These are phyloP conservation scores for Cladosporium sp. DNA, from an alignment of 2,329 filamentous ascomycete genomes.

Conservation along the genomic window DNA sequence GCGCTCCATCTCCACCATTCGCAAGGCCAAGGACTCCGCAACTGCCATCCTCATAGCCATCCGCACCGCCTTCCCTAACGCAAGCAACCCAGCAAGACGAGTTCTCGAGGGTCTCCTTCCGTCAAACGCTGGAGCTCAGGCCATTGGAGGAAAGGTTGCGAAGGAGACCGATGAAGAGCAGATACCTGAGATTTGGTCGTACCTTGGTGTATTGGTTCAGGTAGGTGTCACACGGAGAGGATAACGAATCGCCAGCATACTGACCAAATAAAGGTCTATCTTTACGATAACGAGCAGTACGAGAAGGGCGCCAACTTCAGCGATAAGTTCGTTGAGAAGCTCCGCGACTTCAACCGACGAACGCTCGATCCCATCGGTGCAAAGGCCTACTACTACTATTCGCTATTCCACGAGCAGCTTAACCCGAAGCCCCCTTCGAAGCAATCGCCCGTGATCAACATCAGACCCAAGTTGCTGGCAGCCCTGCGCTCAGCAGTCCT, in stretches of 20 bases:
- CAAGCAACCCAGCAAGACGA: constrained; percentile 26
- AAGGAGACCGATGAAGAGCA: constrained; percentile 27
- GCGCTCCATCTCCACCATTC: constrained; percentile 90
- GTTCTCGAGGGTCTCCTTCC: constrained; percentile 31
- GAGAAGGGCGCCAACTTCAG: constrained; percentile 82
- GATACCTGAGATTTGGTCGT: constrained; percentile 35
- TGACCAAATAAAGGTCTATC: constrained; percentile 66
- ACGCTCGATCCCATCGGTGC: constrained; percentile 91
- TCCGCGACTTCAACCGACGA: constrained; percentile 85
- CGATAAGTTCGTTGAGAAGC: constrained; percentile 72
- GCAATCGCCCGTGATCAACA: constrained; percentile 78
- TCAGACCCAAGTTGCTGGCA: constrained; percentile 79
- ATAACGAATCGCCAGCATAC: neutral
- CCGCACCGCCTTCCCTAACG: constrained; percentile 31
- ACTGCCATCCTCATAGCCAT: constrained; percentile 31
- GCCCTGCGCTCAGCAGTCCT: constrained; percentile 93
- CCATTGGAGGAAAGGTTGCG: constrained; percentile 14
- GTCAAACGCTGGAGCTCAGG: constrained; percentile 15
- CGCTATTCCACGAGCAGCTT: constrained; percentile 89
- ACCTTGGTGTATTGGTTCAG: constrained; percentile 35
- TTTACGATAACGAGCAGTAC: constrained; percentile 80
- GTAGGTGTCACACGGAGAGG: constrained; percentile 16
- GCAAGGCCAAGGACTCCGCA: constrained; percentile 61
- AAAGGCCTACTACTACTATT: constrained; percentile 97
- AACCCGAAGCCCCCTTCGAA: constrained; percentile 83